Conservation (phyloP, 495 filamentous ascomycete genomes). For the Hyaloscypha hepaticicola region DNA sequence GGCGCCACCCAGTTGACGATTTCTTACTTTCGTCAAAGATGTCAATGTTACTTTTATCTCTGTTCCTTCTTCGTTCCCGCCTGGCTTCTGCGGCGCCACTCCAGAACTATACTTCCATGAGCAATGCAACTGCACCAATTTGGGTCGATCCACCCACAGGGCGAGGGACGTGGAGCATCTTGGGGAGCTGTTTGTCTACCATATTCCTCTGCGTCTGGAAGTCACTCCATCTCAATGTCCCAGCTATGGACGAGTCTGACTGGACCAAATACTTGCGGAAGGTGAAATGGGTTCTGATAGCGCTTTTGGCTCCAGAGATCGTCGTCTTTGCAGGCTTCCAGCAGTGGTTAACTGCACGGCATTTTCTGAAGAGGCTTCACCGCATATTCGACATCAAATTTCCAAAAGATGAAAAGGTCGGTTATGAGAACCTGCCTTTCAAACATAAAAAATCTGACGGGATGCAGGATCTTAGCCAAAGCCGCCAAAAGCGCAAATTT, state of each 20-base stretch:
- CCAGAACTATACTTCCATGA: neutral
- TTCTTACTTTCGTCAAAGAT: too few relatives aligned
- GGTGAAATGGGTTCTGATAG: conserved; percentile 33
- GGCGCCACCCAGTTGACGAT: too few relatives aligned
- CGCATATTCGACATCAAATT: too few relatives aligned
- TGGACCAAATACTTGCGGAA: conserved; percentile 24
- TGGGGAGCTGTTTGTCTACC: conserved; percentile 35
- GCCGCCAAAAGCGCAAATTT: too few relatives aligned
- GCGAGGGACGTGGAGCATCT: conserved; percentile 38
- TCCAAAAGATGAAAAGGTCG: too few relatives aligned
- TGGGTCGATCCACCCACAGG: conserved; percentile 20
- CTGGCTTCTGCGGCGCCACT: too few relatives aligned
- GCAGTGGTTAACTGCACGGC: neutral
- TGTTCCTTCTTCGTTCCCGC: too few relatives aligned
- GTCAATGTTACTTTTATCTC: too few relatives aligned
- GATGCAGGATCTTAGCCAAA: too few relatives aligned
- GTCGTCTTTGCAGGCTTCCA: conserved; percentile 3
- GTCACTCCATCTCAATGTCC: conserved; percentile 37
- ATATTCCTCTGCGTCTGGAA: conserved; percentile 34
- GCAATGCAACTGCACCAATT: neutral
- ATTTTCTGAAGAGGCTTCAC: too few relatives aligned
- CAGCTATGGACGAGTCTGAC: conserved; percentile 25
- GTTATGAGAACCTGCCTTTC: too few relatives aligned
- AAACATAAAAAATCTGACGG: too few relatives aligned
- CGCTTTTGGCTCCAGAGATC: conserved; percentile 36